Base-by-base conservation (phyloP, 1,284 basidiomycete species). In the Somion occarium region DNA sequence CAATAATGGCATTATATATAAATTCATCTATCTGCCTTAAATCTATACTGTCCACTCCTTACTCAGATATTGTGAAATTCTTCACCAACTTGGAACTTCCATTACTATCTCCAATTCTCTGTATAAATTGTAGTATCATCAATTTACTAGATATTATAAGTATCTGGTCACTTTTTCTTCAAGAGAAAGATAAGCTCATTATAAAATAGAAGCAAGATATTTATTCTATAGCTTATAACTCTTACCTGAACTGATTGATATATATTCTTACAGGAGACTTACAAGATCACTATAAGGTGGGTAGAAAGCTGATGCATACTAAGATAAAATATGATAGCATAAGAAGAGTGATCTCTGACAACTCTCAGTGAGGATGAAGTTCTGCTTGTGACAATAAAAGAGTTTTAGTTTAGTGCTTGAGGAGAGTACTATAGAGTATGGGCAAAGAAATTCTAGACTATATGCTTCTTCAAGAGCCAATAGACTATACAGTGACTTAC, bases 1-100 rank as follows among this genome's bases (percentile, higher is more conserved):
- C 13, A 62, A 64, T 38, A 60, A 59, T 49, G 52, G 41, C 44
- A 55, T 61, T 48, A 60, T 64, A 60, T 61, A 54, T 41, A 60
- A 60, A 26, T 53, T 62, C 18, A 49, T 63, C 5, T 41, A 57
- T 2, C 63, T 3, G 53, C 58, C n/a, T n/a, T n/a, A n/a, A n/a
- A n/a, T n/a, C n/a, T n/a, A 60, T 24, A 61, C 50, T 20, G 42
- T 62, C 1, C 26, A 55, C 38, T 58, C 58, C 15, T 34, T 63
- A 20, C 62, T 62, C 37, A n/a, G 25, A 20, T 23, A 9, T 38
- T 5, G 13, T 30, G 3, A 39, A 18, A 0, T 61, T 64, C 50
- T 63, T 64, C 37, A 3, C 37, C 2, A 30, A 46, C 1, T 50
- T 64, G 11, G 60, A 62, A 1, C 64, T 61, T 41, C 20, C 3